Base-by-base conservation (phyloP, 441 rosid species). In the Erodium trifolium region DNA sequence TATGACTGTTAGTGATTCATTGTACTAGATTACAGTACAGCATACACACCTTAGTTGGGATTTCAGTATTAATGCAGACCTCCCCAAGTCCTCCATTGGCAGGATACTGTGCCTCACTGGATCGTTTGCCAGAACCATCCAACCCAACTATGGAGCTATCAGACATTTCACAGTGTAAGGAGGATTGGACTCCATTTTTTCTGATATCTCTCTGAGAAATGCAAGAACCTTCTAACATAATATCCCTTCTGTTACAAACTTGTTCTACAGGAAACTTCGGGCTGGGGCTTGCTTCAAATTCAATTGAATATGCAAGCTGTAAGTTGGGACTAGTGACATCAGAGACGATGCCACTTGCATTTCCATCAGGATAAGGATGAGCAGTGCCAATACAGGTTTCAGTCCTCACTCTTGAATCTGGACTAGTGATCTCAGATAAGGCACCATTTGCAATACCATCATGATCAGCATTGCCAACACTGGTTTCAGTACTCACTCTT, bases 11-110 rank as follows among this genome's bases (percentile, higher is more conserved):
- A 59, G 13, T 59, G 31, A 59, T 59, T 59, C 31, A 62, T 47
- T 14, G n/a, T 49, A 35, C 3, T 14, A 67, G 47, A 78, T 41
- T 68, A 31, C 69, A 67, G 34, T 47, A 64, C 70, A 34, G 71
- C 51, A 67, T 77, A 59, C 64, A 75, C 72, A 87, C 96, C 93
- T 88, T 78, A 23, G 78, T 17, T 39, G 66, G 74, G 14, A 68
- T 70, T 72, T 82, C 79, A 27, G 70, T 63, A 68, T 65, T 74
- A 78, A 79, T 51, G 17, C 65, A 75, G 62, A 70, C 77, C 67
- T 80, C 77, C 47, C 66, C 70, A 45, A 74, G 70, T 70, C 76
- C 87, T 73, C 74, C 86, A 72, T 70, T 67, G 66, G 79, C 45
- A 71, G 76, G 70, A 66, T 59, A 65, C 34, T 71, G 41, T 59